Evolutionary conservation across 495 filamentous ascomycete species (phyloP), one percentile per base, ranked within the genome.

Genomic region (Thozetella sp.): DNA sequence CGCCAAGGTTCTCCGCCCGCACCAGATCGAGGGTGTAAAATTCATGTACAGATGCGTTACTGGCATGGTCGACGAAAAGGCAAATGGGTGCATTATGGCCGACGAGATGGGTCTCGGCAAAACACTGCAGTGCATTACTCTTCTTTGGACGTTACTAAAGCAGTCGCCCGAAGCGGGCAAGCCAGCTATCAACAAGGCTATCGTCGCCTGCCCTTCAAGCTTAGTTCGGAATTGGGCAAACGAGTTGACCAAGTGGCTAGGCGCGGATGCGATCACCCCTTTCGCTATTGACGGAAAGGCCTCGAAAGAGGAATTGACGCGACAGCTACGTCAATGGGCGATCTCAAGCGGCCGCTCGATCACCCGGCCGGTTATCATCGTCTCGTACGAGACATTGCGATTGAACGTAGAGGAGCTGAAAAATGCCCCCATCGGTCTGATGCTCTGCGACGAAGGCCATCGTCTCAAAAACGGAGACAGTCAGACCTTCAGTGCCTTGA

Each of bases 81-180:
- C 96, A 22, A 91, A 97, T 75, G 95, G 95, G 0, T 98, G 95
- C 70, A 99, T 99, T 70, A 99, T 99, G 95, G 95, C 95, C 63
- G 95, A 99, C 69, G 95, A 97, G 66, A 99, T 99, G 95, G 95
- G 95, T 48, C 74, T 99, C 27, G 95, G 95, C 50, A 99, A 99
- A 77, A 99, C 95, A 13, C 81, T 96, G 1, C 78, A 83, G 63
- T 85, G 80, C 67, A 84, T 85, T 57, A 83, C 77, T 17, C 79
- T 91, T 34, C 93, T 99, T 83, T 99, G 95, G 95, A 98, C 94
- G 12, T 77, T 99, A 2, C 75, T 99, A 12, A 98, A 97, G 72
- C 95, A 99, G 68, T 96, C 93, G 6, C 90, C 94, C 1, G 93
- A 97, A 24, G 92, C 94, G 51, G 95, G 95, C 30, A 98, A 96